These are phyloP conservation scores for rapeseed (Brassica napus) DNA, from an alignment of 345 rosid genomes.

Conservation along the genomic window DNA sequence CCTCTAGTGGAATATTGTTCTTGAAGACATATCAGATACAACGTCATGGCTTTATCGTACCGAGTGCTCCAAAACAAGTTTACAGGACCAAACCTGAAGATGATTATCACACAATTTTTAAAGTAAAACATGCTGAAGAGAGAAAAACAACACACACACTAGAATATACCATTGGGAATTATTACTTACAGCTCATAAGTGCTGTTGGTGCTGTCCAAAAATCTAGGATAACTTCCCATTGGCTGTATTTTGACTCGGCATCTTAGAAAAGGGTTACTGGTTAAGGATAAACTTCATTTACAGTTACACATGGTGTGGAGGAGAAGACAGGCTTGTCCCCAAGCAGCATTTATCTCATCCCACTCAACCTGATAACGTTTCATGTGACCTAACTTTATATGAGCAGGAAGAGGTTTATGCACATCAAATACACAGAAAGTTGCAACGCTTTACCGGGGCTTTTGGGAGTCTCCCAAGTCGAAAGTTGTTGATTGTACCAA, in stretches of 20 bases:
- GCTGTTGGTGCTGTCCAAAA: constrained; percentile 58
- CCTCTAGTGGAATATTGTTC: constrained; percentile 90
- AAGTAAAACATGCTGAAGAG: not conserved
- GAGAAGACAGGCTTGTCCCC: constrained; percentile 99
- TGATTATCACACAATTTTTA: not conserved
- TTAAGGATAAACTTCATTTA: constrained; percentile 47
- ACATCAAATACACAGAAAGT: not conserved
- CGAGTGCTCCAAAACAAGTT: constrained; percentile 46
- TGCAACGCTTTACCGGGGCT: constrained; percentile 54
- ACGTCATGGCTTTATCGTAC: constrained; percentile 92
- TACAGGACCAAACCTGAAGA: constrained; percentile 86
- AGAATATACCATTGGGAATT: not conserved
- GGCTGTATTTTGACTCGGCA: constrained; percentile 87
- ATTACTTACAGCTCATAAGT: constrained; percentile 45
- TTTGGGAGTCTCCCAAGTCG: constrained; percentile 97
- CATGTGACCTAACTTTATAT: constrained; percentile 7
- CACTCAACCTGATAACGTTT: constrained; percentile 76
- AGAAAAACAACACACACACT: not conserved
- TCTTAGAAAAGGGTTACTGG: constrained; percentile 43
- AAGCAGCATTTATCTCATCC: constrained; percentile 99
- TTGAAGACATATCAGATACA: constrained; percentile 87
- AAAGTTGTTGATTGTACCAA: constrained; percentile 96
- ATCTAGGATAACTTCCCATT: constrained; percentile 96
- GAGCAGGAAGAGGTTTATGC: not conserved
- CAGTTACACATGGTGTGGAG: constrained; percentile 91